Conservation (phyloP, 2,329 filamentous ascomycete species). For the Pseudonectria buxi region DNA sequence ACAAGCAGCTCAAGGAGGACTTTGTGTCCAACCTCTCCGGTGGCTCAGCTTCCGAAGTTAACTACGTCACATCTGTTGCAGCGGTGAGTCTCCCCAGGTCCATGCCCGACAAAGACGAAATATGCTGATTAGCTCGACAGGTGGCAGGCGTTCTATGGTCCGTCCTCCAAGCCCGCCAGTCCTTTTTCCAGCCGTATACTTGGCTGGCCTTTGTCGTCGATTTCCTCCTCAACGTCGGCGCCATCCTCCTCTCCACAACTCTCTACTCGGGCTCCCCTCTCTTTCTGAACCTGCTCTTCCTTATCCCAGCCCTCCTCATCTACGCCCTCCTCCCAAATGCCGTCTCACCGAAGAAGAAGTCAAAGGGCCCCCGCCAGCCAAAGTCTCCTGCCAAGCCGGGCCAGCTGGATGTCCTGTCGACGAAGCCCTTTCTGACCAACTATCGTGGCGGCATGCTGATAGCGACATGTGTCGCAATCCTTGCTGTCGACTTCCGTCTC, state of each 20-base stretch:
- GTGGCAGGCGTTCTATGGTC: constrained; percentile 82
- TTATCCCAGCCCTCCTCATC: constrained; percentile 63
- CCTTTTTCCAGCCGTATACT: constrained; percentile 74
- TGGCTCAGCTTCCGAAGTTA: constrained; percentile 78
- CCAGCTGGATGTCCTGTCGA: constrained; percentile 49
- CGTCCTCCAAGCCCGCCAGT: constrained; percentile 73
- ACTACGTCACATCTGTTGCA: constrained; percentile 75
- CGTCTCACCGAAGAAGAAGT: constrained; percentile 37
- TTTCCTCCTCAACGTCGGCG: constrained; percentile 79
- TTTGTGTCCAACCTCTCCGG: constrained; percentile 90
- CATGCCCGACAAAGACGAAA: not conserved
- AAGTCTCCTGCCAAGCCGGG: constrained; percentile 27
- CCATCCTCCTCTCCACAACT: constrained; percentile 77
- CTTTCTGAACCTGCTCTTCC: constrained; percentile 66
- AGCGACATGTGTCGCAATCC: constrained; percentile 79
- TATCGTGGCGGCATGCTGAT: constrained; percentile 92
- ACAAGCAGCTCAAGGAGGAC: constrained; percentile 90
- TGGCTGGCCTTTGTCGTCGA: constrained; percentile 65
- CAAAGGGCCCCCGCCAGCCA: constrained; percentile 37
- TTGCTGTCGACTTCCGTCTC: constrained; percentile 92
- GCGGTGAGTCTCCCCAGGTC: constrained; percentile 50
- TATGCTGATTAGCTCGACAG: constrained; percentile 39
- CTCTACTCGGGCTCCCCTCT: constrained; percentile 71
- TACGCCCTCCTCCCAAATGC: constrained; percentile 42
- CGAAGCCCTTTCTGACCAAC: constrained; percentile 86